Evolutionary conservation across 1,284 basidiomycete species (phyloP), one percentile per base, ranked within the genome.

Genomic region (Rhodofomes roseus): DNA sequence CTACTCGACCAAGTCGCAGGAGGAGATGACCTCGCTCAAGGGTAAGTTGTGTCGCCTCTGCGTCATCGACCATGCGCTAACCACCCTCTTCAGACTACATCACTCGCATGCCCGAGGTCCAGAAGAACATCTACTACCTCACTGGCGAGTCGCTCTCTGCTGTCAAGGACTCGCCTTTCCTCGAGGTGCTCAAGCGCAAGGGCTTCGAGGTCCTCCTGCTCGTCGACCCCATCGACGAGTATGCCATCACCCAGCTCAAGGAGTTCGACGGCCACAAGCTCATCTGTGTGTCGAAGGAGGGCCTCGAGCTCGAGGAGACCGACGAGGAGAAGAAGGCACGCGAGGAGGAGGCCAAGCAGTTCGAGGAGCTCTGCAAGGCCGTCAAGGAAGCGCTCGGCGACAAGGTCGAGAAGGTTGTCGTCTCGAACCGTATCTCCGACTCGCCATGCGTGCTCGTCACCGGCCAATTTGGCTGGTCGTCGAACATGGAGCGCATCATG

Each of bases 401-500:
- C 81, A 97, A 96, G 85, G 96, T 99, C 67, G 97, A 99, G 87
- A 99, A 99, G 87, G 97, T 99, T 40, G 87, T 98, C 65, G 85
- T 98, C 69, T 98, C 97, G 57, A 98, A 97, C 89, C 95, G 96
- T 78, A 96, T 98, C 81, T 84, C 86, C 71, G 93, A 96, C 78
- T 97, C 95, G 29, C 95, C 95, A 60, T 96, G 94, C 73, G 94
- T 97, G 44, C 90, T 97, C 71, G 96, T 98, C 73, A 98, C 97
- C 66, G 96, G 96, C 65, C 95, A 98, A 76, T 99, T 98, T 76
- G 96, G 96, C 63, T 99, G 97, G 97, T 98, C 95, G 52, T 95
- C 96, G 66, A 98, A 98, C 87, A 98, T 98, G 96, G 94, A 98
- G 79, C 92, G 96, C 76, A 98, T 99, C 84, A 99, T 99, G 97